Conservation (phyloP, 1,284 basidiomycete species). For the Irpex sp. region DNA sequence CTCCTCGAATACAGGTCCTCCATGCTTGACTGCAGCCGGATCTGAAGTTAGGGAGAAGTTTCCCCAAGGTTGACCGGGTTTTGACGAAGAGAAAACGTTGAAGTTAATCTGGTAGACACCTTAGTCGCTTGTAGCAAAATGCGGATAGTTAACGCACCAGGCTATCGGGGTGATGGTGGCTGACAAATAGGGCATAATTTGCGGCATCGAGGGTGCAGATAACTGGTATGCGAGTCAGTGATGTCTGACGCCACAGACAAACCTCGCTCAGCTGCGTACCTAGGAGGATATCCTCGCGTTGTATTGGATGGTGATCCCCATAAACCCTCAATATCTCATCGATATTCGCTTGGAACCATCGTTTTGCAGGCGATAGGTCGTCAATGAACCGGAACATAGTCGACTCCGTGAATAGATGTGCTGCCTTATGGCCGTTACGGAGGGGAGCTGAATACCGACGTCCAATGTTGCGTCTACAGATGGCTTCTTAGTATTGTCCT, state of each 20-base stretch:
- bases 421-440: slow-evolving; percentile 58
- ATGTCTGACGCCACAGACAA: background rate
- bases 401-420: slow-evolving; percentile 63
- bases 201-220: slow-evolving; percentile 65
- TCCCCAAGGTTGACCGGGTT: slow-evolving; percentile 60
- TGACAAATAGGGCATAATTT: slow-evolving; percentile 68
- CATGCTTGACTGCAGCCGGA: slow-evolving; percentile 24
- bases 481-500: slow-evolving; percentile 9
- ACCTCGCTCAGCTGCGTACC: slow-evolving; percentile 39
- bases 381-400: slow-evolving; percentile 67
- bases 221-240: slow-evolving; percentile 37
- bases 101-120: slow-evolving; percentile 46
- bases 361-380: slow-evolving; percentile 47
- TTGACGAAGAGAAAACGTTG: slow-evolving; percentile 56
- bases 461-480: slow-evolving; percentile 39
- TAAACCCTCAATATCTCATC: slow-evolving; percentile 58
- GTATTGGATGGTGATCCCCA: slow-evolving; percentile 49
- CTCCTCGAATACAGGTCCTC: slow-evolving; percentile 37
- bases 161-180: slow-evolving; percentile 63
- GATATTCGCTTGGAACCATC: slow-evolving; percentile 71
- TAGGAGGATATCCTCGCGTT: slow-evolving; percentile 67
- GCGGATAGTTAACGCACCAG: slow-evolving; percentile 34
- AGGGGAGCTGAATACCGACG: slow-evolving; percentile 59
- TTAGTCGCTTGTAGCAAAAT: background rate
- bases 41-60: slow-evolving; percentile 50